These are phyloP conservation scores for Flagelloscypha sp. DNA, from an alignment of 768 basidiomycete species.

Conservation along the genomic window DNA sequence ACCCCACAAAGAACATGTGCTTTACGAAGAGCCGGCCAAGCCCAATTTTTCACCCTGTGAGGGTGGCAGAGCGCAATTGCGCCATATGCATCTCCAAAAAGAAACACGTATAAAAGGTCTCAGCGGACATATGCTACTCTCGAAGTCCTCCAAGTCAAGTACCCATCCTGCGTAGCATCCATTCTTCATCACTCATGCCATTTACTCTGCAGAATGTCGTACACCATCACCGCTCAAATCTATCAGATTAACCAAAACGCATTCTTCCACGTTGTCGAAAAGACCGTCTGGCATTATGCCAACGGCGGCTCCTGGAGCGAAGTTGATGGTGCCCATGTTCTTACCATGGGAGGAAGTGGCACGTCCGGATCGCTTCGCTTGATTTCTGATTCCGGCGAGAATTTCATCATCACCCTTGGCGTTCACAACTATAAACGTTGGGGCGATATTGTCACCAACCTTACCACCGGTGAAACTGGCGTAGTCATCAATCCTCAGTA, in stretches of 20 bases:
- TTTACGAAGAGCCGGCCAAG: too few relatives aligned
- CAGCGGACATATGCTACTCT: too few relatives aligned
- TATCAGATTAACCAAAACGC: too few relatives aligned
- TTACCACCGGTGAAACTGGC: conserved; percentile 17
- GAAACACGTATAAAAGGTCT: too few relatives aligned
- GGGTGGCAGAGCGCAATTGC: too few relatives aligned
- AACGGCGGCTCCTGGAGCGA: conserved; percentile 25
- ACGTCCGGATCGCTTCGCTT: conserved; percentile 31
- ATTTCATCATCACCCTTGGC: conserved; percentile 26
- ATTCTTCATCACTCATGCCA: too few relatives aligned
- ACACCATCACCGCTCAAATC: conserved; percentile 13
- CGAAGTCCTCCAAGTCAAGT: too few relatives aligned
- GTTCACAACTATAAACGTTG: conserved; percentile 32
- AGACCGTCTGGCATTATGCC: conserved; percentile 25
- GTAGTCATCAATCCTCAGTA: conserved; percentile 20
- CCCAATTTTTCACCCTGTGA: too few relatives aligned
- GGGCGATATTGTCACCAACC: conserved; percentile 28
- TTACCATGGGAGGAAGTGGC: conserved; percentile 30
- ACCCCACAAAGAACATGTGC: too few relatives aligned
- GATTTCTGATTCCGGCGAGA: conserved; percentile 19
- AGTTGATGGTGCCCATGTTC: conserved; percentile 12
- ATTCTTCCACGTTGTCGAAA: conserved; percentile 25
- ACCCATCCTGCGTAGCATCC: too few relatives aligned
- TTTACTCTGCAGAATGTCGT: conserved; percentile 9
- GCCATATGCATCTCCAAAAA: too few relatives aligned